Conservation (phyloP, 306 rosid species). For the Albizia julibrissin region DNA sequence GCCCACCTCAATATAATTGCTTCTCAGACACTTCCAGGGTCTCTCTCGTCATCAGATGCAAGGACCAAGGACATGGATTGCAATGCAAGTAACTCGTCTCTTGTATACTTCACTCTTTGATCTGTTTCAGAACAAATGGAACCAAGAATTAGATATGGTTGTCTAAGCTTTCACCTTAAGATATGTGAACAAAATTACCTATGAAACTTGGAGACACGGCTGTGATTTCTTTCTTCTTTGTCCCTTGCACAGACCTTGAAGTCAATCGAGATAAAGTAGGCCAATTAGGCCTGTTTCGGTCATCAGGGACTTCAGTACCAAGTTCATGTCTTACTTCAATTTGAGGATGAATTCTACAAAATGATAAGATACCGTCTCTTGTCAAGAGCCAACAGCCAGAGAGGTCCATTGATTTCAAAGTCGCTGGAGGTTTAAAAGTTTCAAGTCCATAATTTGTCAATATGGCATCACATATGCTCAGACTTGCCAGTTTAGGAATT, state of each 20-base stretch:
- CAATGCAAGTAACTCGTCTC: slow-evolving; percentile 76
- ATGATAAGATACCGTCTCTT: slow-evolving; percentile 49
- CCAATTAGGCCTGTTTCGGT: slow-evolving; percentile 37
- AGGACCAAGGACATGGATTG: slow-evolving; percentile 35
- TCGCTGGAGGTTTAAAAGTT: slow-evolving; percentile 56
- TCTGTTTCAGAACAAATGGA: slow-evolving; percentile 52
- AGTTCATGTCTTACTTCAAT: slow-evolving; percentile 52
- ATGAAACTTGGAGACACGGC: slow-evolving; percentile 50
- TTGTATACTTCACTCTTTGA: slow-evolving; percentile 83
- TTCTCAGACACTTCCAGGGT: background rate
- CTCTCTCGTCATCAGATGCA: background rate
- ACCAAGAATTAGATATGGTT: background rate
- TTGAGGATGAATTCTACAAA: slow-evolving; percentile 64
- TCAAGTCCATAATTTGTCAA: slow-evolving; percentile 69
- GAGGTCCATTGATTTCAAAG: slow-evolving; percentile 65
- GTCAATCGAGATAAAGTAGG: slow-evolving; percentile 46
- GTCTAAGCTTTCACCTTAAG: slow-evolving; percentile 2
- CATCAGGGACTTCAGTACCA: slow-evolving; percentile 37
- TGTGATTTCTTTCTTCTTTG: slow-evolving; percentile 34
- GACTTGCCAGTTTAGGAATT: slow-evolving; percentile 51
- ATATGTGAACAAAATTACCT: slow-evolving; percentile 45
- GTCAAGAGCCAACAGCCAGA: slow-evolving; percentile 93
- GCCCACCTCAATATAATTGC: background rate
- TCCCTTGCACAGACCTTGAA: slow-evolving; percentile 41
- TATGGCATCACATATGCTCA: slow-evolving; percentile 59